Evolutionary conservation across 352 stramenopile species (phyloP), one percentile per base, ranked within the genome.

Genomic region (Phytopythium litorale): DNA sequence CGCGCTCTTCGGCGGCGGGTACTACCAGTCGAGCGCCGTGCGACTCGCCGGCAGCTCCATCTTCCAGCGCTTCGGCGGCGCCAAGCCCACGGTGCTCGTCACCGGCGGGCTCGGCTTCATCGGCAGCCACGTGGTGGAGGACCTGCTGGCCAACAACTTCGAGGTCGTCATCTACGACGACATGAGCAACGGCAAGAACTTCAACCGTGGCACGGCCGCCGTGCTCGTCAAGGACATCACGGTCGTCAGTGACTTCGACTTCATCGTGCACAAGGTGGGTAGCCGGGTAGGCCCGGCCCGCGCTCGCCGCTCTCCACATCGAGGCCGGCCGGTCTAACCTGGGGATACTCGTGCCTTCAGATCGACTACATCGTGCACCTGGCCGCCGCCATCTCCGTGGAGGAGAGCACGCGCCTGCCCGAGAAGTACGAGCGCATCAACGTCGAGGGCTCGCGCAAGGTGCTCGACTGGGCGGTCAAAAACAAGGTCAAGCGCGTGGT

Each of bases 341-440:
- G 18, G 6, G 16, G 15, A 45, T n/a, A n/a, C 25, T 48, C 42
- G 16, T 19, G 16, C 19, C 6, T 43, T 7, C 13, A 48, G 42
- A 48, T 90, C 45, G 84, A 94, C 62, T 92, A 92, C 64, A 74
- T 94, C 35, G 81, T 94, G 38, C 86, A 94, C 68, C 62, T 94
- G 25, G 86, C 86, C 11, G 86, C 86, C 33, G 86, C 86, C 12
- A 93, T 94, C 50, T 94, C 86, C 13, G 86, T 94, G 11, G 86
- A 92, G 67, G 86, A 94, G 57, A 94, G 86, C 63, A 92, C 84
- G 50, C 81, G 82, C 16, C 63, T 91, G 21, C 84, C 84, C 3
- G 86, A 93, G 55, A 94, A 94, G 65, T 94, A 94, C 67, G 80
- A 91, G 61, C 81, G 83, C 32, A 89, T 92, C 64, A 94, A 94